Base-by-base conservation (phyloP, 352 stramenopile species). In the Pythium plurisporium region DNA sequence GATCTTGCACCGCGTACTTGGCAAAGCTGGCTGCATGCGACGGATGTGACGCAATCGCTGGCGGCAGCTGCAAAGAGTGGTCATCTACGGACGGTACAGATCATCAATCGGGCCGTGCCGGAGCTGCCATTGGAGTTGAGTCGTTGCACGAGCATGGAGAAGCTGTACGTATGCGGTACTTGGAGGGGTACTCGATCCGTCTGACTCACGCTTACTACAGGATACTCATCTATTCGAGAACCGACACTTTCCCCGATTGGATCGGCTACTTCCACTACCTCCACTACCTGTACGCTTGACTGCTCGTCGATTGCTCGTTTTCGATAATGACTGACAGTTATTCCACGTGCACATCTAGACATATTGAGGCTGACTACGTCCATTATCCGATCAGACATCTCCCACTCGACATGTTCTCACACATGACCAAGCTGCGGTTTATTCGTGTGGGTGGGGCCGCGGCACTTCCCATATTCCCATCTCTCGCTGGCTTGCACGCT, bases 171-270 rank as follows among this genome's bases (percentile, higher is more conserved):
- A n/a, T n/a, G n/a, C n/a, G n/a, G n/a, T n/a, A n/a, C n/a, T n/a
- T n/a, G n/a, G n/a, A n/a, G n/a, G n/a, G n/a, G n/a, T n/a, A n/a
- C n/a, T n/a, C n/a, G n/a, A n/a, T n/a, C n/a, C n/a, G n/a, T n/a
- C n/a, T n/a, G n/a, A n/a, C n/a, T n/a, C n/a, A n/a, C n/a, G n/a
- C n/a, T n/a, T n/a, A n/a, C n/a, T n/a, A n/a, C n/a, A 62, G 55
- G 34, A 77, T 69, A 17, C n/a, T 73, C 14, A 55, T 70, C 8
- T 70, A 73, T 48, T 59, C 66, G 0, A 48, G 54, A 5, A 68
- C 63, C 15, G 22, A 51, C 14, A 15, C 15, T 4, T 15, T 73
- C 15, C 66, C 66, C 4, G 36, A 40, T 0, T 70, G 66, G 66
- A 23, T 55, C 0, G 55, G 54, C 1, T 41, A 60, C 10, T 65